phyloP scores from a whole-genome alignment of 2,329 filamentous ascomycete species.

The Colletotrichum theobromicola region DNA sequence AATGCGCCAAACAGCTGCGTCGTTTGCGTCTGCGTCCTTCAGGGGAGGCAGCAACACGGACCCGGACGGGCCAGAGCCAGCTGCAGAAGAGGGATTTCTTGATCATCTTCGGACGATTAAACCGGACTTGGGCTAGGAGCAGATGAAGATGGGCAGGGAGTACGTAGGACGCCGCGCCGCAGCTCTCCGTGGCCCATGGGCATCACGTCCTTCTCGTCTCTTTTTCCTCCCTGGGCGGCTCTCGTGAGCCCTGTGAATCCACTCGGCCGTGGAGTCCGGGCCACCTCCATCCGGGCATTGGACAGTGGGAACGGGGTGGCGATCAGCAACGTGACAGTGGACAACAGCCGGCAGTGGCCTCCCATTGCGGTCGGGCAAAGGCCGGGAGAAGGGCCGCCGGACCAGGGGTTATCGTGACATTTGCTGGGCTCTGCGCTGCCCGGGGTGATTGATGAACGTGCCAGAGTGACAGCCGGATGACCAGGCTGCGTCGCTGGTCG shows the following conservation, averaged over 20 bases:
- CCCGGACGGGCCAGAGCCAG: neutral
- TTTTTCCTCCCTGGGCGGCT: slow-evolving; percentile 7
- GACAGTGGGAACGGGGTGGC: slow-evolving; percentile 18
- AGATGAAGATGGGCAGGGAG: slow-evolving; percentile 9
- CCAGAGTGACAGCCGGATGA: slow-evolving; percentile 9
- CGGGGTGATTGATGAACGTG: neutral
- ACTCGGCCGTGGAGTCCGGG: slow-evolving; percentile 12
- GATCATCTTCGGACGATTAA: slow-evolving; percentile 5
- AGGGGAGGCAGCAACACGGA: slow-evolving; percentile 10
- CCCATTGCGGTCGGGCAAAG: slow-evolving; percentile 14
- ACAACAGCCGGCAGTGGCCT: slow-evolving; percentile 2
- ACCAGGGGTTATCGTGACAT: neutral
- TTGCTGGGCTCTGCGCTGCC: neutral
- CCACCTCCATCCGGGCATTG: slow-evolving; percentile 6
- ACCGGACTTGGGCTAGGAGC: neutral
- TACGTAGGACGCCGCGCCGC: slow-evolving; percentile 2
- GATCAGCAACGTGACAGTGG: slow-evolving; percentile 16
- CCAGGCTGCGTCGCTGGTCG: slow-evolving; percentile 12
- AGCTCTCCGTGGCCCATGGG: neutral
- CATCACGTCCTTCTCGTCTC: neutral
- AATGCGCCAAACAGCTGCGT: neutral
- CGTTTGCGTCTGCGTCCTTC: slow-evolving; percentile 2
- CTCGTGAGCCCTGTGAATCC: slow-evolving; percentile 8
- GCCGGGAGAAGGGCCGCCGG: neutral
- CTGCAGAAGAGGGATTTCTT: slow-evolving; percentile 2